A percentile compares a stretch with the other conserved stretches of the same genome.
Evolutionary conservation across 495 filamentous ascomycete genomes (phyloP).

Genomic region (Hypoxylon intermedium): DNA sequence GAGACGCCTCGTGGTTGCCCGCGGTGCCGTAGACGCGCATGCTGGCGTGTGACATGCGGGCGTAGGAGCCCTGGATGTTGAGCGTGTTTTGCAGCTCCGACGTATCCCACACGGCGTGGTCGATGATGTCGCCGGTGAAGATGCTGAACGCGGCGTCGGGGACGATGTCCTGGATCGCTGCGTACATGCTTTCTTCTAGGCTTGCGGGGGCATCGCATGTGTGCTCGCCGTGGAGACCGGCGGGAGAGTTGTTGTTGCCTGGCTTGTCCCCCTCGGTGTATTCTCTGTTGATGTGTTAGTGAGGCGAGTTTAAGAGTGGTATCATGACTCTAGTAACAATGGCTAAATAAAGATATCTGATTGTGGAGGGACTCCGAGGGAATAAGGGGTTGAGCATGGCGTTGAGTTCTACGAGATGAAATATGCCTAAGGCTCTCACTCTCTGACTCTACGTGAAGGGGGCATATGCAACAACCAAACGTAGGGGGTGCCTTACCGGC

Average conservation of each 20-base stretch:
- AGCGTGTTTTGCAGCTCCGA: slow-evolving; percentile 49
- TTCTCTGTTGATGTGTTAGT: slow-evolving; percentile 30
- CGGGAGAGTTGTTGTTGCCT: slow-evolving; percentile 53
- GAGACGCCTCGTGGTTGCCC: slow-evolving; percentile 64
- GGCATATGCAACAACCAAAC: neutral
- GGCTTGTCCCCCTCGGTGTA: slow-evolving; percentile 54
- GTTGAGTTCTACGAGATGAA: neutral
- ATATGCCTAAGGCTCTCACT: too few species aligned
- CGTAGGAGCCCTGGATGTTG: slow-evolving; percentile 55
- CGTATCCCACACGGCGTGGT: slow-evolving; percentile 54
- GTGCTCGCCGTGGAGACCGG: slow-evolving; percentile 55
- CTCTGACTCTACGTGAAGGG: too few species aligned
- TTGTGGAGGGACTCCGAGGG: too few species aligned
- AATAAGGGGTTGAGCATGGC: neutral
- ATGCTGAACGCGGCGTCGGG: slow-evolving; percentile 51
- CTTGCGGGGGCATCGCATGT: slow-evolving; percentile 58
- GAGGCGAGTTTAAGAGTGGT: neutral
- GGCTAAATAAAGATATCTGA: too few species aligned
- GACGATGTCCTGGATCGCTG: slow-evolving; percentile 51
- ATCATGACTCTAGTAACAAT: too few species aligned
- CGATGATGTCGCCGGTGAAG: slow-evolving; percentile 59
- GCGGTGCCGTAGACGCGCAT: slow-evolving; percentile 58
- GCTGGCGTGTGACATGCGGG: slow-evolving; percentile 44
- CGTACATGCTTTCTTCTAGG: slow-evolving; percentile 62
- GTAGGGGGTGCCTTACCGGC: slow-evolving; percentile 43